Base-by-base conservation (phyloP, 108 stramenopile genomes). In the Nitzschia putrida region DNA sequence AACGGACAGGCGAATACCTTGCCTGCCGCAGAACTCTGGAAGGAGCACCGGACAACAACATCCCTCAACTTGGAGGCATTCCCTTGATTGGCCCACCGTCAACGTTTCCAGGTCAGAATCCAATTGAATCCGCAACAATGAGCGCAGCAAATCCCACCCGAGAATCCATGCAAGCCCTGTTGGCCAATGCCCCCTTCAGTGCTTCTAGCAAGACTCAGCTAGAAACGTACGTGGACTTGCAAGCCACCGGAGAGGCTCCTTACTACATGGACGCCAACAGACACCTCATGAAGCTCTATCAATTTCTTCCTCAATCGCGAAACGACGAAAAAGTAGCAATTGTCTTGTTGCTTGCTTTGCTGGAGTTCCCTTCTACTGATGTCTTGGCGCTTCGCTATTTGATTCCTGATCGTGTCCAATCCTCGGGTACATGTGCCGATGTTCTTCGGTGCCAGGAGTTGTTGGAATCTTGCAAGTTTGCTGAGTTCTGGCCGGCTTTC, bases 181-280 rank as follows among this genome's bases (percentile, higher is more conserved):
- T 78, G 55, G 29, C 23, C 22, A 73, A 68, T 52, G 50, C 64
- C 13, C 55, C 77, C n/a, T 92, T 86, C 80, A 77, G 83, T 52
- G 69, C 86, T 47, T 66, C 68, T 24, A 83, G 74, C 40, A 73
- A 80, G 52, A 47, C 83, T 20, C 68, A 80, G 57, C 83, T 94
- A 70, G 88, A 90, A 63, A 75, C 81, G 53, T 87, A 90, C 60
- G 83, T 90, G 53, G 76, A 80, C 16, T 88, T 86, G n/a, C 91
- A 95, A 65, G 80, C 87, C 16, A 67, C 80, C 21, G 85, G 85
- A 38, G 71, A 79, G 29, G 82, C 76, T 25, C 82, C 88, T 14
- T 95, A 95, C 74, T 68, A 74, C 74, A 88, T 85, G 65, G 89
- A 85, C 40, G 89, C 90, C 67, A 90, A 90, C 57, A 86, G 90